Evolutionary conservation across 2,329 filamentous ascomycete species (phyloP).

Genomic region (Escovopsis sp.): DNA sequence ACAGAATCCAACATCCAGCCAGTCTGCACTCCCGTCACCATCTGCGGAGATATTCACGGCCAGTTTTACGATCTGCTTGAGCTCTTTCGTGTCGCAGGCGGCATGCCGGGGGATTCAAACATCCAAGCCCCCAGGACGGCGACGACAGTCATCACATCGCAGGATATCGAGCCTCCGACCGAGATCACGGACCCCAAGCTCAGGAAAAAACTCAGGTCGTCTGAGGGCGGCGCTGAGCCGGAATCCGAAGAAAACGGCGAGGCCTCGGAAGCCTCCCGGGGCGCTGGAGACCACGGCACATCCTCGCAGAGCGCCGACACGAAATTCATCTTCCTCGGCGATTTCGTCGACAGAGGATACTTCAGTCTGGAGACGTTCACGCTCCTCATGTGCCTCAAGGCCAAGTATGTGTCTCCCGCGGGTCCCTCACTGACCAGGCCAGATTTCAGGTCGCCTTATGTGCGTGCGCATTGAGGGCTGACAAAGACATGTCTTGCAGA

Average conservation of each 20-base stretch:
- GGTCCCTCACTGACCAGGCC: too few species aligned
- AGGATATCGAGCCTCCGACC: constrained; percentile 80
- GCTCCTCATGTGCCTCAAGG: constrained; percentile 86
- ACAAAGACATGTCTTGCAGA: constrained; percentile 29
- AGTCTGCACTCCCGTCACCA: constrained; percentile 89
- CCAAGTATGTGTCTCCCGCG: constrained; percentile 30
- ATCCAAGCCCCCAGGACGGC: constrained; percentile 53
- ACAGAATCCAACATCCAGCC: constrained; percentile 96
- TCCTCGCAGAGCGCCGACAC: constrained; percentile 36
- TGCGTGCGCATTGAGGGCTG: constrained; percentile 5
- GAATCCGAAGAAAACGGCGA: constrained; percentile 33
- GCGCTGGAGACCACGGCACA: constrained; percentile 19
- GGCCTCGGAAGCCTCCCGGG: constrained; percentile 15
- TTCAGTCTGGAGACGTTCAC: constrained; percentile 98
- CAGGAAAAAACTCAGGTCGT: constrained; percentile 61
- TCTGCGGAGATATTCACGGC: constrained; percentile 96
- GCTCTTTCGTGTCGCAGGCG: constrained; percentile 89
- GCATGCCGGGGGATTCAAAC: constrained; percentile 78
- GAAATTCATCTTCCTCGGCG: constrained; percentile 53
- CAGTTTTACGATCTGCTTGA: constrained; percentile 98
- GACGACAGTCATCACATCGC: constrained; percentile 68
- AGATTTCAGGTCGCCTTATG: too few species aligned
- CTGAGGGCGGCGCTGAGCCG: constrained; percentile 24
- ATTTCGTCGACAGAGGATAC: constrained; percentile 94
- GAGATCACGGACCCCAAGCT: constrained; percentile 80